A percentile compares a stretch with the other conserved stretches of the same genome.
phyloP scores from a whole-genome alignment of 768 basidiomycete genomes.

The Leccinum disarticulatum region DNA sequence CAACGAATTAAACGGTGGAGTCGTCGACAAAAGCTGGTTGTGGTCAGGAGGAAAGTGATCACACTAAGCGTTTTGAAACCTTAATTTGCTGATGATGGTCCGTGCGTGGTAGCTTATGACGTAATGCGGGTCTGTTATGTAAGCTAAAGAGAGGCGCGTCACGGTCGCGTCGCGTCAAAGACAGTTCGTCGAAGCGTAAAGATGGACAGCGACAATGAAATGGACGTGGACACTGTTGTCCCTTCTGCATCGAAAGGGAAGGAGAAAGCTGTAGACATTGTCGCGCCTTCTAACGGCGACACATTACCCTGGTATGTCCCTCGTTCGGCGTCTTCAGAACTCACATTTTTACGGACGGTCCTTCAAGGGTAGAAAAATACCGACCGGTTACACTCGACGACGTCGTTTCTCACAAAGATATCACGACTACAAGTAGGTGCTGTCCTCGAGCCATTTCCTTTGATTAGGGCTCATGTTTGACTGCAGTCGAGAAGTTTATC shows the following conservation, averaged over 20 bases:
- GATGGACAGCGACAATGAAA: constrained; percentile 61
- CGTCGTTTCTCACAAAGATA: constrained; percentile 96
- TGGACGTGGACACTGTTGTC: constrained; percentile 42
- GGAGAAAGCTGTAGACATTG: constrained; percentile 55
- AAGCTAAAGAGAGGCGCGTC: constrained; percentile 13
- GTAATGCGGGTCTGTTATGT: constrained; percentile 5
- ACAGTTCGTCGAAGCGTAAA: background rate
- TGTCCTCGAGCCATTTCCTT: background rate
- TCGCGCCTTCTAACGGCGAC: constrained; percentile 50
- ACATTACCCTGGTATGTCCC: constrained; percentile 78
- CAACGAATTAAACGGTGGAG: constrained; percentile 89
- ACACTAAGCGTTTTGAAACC: constrained; percentile 18
- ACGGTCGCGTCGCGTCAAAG: constrained; percentile 27
- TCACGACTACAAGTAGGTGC: constrained; percentile 81
- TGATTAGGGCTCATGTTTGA: constrained; percentile 4
- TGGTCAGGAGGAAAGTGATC: constrained; percentile 22
- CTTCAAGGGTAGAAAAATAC: constrained; percentile 93
- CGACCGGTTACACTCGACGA: constrained; percentile 88
- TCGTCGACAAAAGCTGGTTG: constrained; percentile 82
- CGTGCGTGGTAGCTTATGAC: constrained; percentile 37
- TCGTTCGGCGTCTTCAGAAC: background rate
- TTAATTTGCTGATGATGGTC: constrained; percentile 42
- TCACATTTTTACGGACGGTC: background rate
- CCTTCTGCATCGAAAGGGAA: constrained; percentile 58
- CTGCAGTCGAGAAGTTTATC: constrained; percentile 91